These are phyloP conservation scores for Brassica napus DNA, from an alignment of 345 rosid genomes.

Conservation along the genomic window DNA sequence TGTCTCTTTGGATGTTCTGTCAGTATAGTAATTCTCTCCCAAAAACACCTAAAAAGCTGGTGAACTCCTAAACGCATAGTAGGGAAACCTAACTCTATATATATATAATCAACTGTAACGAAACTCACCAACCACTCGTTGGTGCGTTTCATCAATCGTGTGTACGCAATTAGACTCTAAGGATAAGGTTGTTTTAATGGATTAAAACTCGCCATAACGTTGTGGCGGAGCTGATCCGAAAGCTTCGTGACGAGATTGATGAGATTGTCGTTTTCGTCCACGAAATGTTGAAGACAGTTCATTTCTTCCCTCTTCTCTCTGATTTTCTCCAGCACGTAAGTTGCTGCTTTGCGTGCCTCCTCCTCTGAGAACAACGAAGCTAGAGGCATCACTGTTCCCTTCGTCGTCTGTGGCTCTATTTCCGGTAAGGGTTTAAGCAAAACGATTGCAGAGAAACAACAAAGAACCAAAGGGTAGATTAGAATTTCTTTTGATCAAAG, in stretches of 20 bases:
- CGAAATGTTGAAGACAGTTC: conserved; percentile 51
- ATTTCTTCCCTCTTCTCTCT: conserved; percentile 60
- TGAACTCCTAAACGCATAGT: too few species aligned
- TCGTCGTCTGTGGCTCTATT: conserved; percentile 40
- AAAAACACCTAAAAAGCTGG: conserved; percentile 56
- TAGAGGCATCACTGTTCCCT: conserved; percentile 67
- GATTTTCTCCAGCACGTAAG: conserved; percentile 62
- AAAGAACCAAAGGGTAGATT: neutral
- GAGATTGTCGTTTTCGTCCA: conserved; percentile 62
- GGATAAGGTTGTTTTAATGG: too few species aligned
- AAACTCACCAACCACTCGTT: conserved; percentile 75
- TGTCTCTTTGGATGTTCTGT: conserved; percentile 76
- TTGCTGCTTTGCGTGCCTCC: conserved; percentile 70
- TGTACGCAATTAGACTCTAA: neutral
- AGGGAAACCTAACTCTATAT: too few species aligned
- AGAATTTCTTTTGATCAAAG: too few species aligned
- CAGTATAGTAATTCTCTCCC: conserved; percentile 78
- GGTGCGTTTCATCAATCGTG: conserved; percentile 63
- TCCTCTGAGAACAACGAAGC: conserved; percentile 64
- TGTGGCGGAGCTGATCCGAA: conserved; percentile 81
- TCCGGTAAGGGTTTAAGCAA: conserved; percentile 35
- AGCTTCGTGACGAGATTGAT: conserved; percentile 65
- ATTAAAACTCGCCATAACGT: conserved; percentile 57
- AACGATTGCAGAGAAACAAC: neutral
- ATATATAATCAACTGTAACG: neutral